These are phyloP conservation scores for Adenanthera pavonina DNA, from an alignment of 306 rosid species.

Conservation along the genomic window DNA sequence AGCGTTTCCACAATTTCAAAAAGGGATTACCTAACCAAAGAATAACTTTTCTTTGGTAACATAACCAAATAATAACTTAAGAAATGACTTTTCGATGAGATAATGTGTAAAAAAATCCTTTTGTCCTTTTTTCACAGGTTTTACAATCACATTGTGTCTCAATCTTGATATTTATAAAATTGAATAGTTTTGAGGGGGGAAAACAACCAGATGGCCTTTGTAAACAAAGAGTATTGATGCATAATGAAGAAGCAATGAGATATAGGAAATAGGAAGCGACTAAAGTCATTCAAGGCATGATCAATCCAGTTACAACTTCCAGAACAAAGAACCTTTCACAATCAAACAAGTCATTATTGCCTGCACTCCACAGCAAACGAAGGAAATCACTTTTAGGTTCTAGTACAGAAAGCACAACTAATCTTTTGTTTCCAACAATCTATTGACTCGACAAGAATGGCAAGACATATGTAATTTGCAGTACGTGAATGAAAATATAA, in stretches of 20 bases:
- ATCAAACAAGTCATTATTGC: not conserved
- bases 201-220: not conserved
- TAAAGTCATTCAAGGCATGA: not conserved
- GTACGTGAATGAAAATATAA: constrained; percentile 14
- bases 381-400: not conserved
- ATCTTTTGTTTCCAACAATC: constrained; percentile 7
- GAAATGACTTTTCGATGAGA: not conserved
- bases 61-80: not conserved
- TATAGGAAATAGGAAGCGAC: not conserved
- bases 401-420: constrained; percentile 12
- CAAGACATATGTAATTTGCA: constrained; percentile 10
- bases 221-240: not conserved
- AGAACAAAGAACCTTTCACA: not conserved
- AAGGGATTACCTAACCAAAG: not conserved
- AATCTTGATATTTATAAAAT: not conserved
- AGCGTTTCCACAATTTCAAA: not conserved
- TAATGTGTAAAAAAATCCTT: not conserved
- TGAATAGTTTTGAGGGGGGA: not conserved
- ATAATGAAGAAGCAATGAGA: not conserved
- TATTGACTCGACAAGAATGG: constrained; percentile 6
- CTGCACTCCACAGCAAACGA: not conserved
- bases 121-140: too few relatives aligned
- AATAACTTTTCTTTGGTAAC: too few relatives aligned
- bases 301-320: not conserved
- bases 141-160: not conserved